Evolutionary conservation across 2,329 filamentous ascomycete species (phyloP), one percentile per base, ranked within the genome.

Genomic region (Colletotrichum coccodes): DNA sequence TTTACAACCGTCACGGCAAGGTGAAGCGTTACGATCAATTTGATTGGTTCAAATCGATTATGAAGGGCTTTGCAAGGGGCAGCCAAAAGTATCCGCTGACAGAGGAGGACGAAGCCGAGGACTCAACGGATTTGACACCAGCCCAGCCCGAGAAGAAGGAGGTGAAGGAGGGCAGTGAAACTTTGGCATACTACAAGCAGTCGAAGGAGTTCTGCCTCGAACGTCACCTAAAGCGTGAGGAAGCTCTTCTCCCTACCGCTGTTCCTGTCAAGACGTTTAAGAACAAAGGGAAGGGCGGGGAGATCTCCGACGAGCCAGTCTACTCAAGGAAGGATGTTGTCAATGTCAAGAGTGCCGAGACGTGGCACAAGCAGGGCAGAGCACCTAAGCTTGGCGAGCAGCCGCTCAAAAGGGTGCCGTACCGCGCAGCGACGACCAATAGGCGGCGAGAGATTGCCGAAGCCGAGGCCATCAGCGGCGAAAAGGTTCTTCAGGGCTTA

Each of bases 281-380:
- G 5, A 89, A 90, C 68, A 91, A 90, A 53, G 91, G 89, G 11
- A 97, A 95, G 79, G 92, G 91, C 16, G 89, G 90, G 50, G 92
- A 91, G 53, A 81, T 87, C 3, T 92, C 91, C 50, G 89, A 93
- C 67, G 94, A 97, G 77, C 90, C 93, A 1, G 94, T 98, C 0
- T 98, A 90, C 76, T 86, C 86, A 1, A 90, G 95, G 38, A 87
- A 88, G 60, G 95, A 98, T 72, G 90, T 98, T 0, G 89, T 95
- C 3, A 86, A 88, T 44, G 97, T 97, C 78, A 95, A 97, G 79
- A 97, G 94, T 32, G 92, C 93, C 1, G 96, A 99, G 78, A 97
- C 94, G 1, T 99, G 96, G 96, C 96, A 98, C 78, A 98, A 98
- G 78, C 95, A 98, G 83, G 96, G 96, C 0, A 89, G 95, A 12